Base-by-base conservation (phyloP, 768 basidiomycete genomes). In the Tylopilus sp. region DNA sequence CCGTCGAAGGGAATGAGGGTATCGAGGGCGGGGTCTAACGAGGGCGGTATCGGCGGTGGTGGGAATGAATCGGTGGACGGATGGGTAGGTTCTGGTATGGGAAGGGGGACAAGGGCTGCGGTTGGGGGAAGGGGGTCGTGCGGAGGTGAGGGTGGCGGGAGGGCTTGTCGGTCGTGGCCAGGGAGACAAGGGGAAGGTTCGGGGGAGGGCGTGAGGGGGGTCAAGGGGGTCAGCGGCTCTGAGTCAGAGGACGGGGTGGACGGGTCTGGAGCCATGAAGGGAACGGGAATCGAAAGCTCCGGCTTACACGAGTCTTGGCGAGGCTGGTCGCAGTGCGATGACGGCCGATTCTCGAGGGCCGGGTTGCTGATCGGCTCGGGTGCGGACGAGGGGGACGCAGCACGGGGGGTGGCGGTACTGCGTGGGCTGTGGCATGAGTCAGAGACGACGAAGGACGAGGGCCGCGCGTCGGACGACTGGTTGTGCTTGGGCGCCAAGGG, bases 1-100 rank as follows among this genome's bases (percentile, higher is more conserved):
- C 45, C 44, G 6, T 70, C 64, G 26, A 68, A 64, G 12, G 67
- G 67, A 1, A 70, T 61, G 22, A 69, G 60, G 22, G 67, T 48
- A 38, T 70, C 58, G 19, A 70, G 59, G 13, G 57, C 33, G 19
- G 65, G 53, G 16, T 63, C 57, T 22, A 68, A 13, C 12, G 30
- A 45, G 21, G 13, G 58, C 21, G 16, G 55, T 16, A 58, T 38
- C 41, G 36, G 28, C 22, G 58, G 36, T 2, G 55, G 51, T 0
- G 58, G 28, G 1, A 54, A 53, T 0, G 54, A 30, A 7, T 55
- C 56, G 3, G 48, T 10, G 24, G 57, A 17, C 7, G 42, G 6
- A 4, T n/a, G 55, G 2, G 36, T 1, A 9, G 47, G 40, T 10
- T 47, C 36, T 1, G 31, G 31, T 17, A 59, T 28, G 29, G 24